A percentile compares a stretch with the other conserved stretches of the same genome.
Conservation (phyloP, 192 early-diverging fungal species). For the Powellomyces hirtus region DNA sequence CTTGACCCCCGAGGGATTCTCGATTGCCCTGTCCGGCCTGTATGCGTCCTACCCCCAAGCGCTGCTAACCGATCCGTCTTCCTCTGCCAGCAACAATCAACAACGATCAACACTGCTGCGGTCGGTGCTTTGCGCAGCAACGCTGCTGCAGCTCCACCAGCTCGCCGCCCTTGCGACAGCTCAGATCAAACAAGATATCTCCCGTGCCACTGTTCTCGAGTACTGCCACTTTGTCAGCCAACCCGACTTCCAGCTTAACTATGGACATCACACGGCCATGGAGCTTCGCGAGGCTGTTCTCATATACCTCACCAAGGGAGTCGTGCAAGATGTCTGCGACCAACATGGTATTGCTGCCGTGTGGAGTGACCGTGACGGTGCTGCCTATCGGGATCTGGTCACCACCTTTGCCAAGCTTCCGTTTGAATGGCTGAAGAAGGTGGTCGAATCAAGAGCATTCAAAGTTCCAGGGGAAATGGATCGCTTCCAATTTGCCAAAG, state of each 20-base stretch:
- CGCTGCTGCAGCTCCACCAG: constrained; percentile 48
- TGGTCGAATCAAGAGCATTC: constrained; percentile 54
- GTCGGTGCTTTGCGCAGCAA: constrained; percentile 46
- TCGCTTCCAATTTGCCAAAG: constrained; percentile 58
- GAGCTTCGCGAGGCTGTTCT: constrained; percentile 53
- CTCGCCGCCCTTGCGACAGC: constrained; percentile 38
- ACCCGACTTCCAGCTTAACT: constrained; percentile 23
- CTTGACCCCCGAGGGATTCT: constrained; percentile 51
- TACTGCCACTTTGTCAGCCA: constrained; percentile 50
- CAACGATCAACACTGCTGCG: constrained; percentile 40
- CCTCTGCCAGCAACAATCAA: neutral
- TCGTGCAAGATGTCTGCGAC: constrained; percentile 50
- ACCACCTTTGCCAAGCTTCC: constrained; percentile 52
- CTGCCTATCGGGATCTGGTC: constrained; percentile 52
- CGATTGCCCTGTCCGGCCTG: constrained; percentile 50
- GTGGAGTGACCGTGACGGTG: constrained; percentile 50
- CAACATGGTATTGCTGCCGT: constrained; percentile 24
- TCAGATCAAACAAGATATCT: constrained; percentile 48
- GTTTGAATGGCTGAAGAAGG: constrained; percentile 63
- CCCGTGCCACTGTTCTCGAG: constrained; percentile 38
- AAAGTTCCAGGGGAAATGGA: constrained; percentile 59
- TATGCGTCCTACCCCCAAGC: constrained; percentile 43
- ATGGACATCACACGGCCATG: constrained; percentile 1
- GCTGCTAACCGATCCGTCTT: neutral
- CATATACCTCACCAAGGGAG: constrained; percentile 45